Evolutionary conservation across 2,329 filamentous ascomycete species (phyloP).

Genomic region (Alternaria triticimaculans): DNA sequence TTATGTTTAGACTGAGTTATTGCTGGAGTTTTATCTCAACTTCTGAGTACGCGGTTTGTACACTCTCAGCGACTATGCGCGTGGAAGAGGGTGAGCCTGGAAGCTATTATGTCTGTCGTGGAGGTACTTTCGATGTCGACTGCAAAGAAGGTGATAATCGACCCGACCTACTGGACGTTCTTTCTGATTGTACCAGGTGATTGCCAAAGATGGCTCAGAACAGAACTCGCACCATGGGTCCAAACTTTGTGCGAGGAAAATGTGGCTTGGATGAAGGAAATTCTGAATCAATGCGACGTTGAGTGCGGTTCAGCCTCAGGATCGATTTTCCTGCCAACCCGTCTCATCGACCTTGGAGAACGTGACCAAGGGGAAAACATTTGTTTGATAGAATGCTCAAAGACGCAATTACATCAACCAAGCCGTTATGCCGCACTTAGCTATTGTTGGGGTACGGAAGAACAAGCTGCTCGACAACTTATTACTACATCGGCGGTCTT

Average conservation of each 20-base stretch:
- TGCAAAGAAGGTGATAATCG: background rate
- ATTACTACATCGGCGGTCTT: background rate
- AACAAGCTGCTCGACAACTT: background rate
- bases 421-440: background rate
- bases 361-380: background rate
- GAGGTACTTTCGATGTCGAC: background rate
- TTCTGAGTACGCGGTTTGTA: too few species aligned
- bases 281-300: background rate
- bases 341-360: background rate
- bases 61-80: rapidly evolving
- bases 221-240: rapidly evolving
- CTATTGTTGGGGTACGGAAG: background rate
- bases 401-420: background rate
- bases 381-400: background rate
- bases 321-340: background rate
- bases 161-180: background rate
- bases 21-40: rapidly evolving
- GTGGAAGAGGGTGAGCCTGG: too few species aligned
- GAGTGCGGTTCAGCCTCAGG: background rate
- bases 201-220: background rate
- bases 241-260: background rate
- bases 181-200: background rate
- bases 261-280: background rate
- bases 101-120: too few species aligned
- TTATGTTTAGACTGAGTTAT: rapidly evolving